phyloP scores from a whole-genome alignment of 306 rosid species.

The Malus sylvestris region DNA sequence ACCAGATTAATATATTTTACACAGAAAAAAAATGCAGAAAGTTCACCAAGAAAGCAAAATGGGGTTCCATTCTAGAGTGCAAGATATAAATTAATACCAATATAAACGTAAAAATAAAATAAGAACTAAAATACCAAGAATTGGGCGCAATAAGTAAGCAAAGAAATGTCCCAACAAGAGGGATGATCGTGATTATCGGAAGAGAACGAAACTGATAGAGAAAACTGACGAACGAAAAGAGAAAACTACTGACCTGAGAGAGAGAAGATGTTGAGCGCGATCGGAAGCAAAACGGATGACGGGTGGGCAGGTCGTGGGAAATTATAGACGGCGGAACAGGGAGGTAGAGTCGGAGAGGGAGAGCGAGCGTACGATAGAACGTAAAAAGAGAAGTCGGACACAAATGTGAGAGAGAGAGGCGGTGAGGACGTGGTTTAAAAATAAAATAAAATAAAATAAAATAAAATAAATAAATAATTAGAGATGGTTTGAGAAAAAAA shows the following conservation, averaged over 20 bases:
- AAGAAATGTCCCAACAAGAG: background rate
- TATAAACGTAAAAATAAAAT: background rate
- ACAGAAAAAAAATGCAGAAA: background rate
- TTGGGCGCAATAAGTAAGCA: background rate
- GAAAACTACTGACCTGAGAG: background rate
- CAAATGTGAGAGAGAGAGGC: no score
- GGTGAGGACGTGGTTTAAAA: no score
- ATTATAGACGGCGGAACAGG: background rate
- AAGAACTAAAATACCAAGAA: background rate
- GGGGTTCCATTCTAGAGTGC: background rate
- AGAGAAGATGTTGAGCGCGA: background rate
- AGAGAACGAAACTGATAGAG: background rate
- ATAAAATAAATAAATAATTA: no score
- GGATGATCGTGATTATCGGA: background rate
- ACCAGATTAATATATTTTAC: background rate
- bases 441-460: no score
- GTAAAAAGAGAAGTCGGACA: no score
- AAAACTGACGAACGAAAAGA: background rate
- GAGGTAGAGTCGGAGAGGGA: background rate
- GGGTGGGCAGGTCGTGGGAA: no score
- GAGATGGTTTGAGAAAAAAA: no score
- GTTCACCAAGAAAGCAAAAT: background rate
- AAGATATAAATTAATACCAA: background rate
- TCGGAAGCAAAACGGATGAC: background rate
- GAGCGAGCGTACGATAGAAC: background rate